These are phyloP conservation scores for Penicillium angulare DNA, from an alignment of 495 filamentous ascomycete species.

Conservation along the genomic window DNA sequence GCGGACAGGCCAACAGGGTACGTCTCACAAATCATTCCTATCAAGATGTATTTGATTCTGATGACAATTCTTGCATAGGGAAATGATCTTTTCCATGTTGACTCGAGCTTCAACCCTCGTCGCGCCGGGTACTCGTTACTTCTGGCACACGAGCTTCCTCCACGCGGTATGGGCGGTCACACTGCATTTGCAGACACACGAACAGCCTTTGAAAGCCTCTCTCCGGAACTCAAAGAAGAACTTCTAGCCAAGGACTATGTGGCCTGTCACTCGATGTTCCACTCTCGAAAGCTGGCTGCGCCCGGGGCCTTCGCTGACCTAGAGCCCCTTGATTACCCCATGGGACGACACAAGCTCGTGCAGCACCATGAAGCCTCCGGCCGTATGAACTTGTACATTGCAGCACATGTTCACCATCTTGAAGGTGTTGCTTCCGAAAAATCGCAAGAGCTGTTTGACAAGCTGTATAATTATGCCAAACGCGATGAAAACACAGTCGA, in stretches of 20 bases:
- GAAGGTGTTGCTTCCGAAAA: slow-evolving; percentile 40
- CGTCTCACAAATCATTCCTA: not conserved
- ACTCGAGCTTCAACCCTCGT: slow-evolving; percentile 60
- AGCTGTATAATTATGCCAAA: slow-evolving; percentile 45
- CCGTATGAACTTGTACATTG: slow-evolving; percentile 54
- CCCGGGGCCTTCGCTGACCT: slow-evolving; percentile 51
- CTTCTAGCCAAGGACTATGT: slow-evolving; percentile 46
- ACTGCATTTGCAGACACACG: slow-evolving; percentile 59
- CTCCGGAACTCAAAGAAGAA: slow-evolving; percentile 29
- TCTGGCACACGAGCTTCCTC: slow-evolving; percentile 50
- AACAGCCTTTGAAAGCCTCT: slow-evolving; percentile 52
- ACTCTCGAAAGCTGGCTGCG: slow-evolving; percentile 51
- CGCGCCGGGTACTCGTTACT: slow-evolving; percentile 56
- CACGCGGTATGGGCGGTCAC: slow-evolving; percentile 47
- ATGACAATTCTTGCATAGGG: slow-evolving; percentile 26
- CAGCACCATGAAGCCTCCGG: slow-evolving; percentile 54
- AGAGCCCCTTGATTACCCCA: slow-evolving; percentile 37
- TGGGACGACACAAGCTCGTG: slow-evolving; percentile 50
- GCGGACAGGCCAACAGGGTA: slow-evolving; percentile 38
- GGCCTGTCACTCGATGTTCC: slow-evolving; percentile 52
- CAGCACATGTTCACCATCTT: slow-evolving; percentile 55
- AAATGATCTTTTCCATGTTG: slow-evolving; percentile 60
- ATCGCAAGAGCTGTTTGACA: slow-evolving; percentile 37
- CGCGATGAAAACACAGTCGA: slow-evolving; percentile 47
- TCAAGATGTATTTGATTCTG: not conserved